phyloP scores from a whole-genome alignment of 495 filamentous ascomycete species.

The Penicillium cataractarum region DNA sequence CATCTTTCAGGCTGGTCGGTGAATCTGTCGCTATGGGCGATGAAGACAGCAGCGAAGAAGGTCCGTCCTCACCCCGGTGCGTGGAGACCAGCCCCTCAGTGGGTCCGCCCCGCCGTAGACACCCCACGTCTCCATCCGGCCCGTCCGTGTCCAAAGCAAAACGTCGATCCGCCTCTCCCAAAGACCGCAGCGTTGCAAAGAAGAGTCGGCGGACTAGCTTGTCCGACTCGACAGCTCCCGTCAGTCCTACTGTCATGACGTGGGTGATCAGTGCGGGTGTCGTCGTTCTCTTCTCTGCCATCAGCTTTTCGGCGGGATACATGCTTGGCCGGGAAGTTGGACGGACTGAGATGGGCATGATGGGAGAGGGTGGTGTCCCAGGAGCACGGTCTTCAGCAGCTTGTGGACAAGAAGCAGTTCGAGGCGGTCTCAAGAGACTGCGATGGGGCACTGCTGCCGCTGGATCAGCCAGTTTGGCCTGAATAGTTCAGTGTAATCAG shows the following conservation, averaged over 20 bases:
- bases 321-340: conserved; percentile 84
- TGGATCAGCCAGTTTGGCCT: conserved; percentile 43
- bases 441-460: conserved; percentile 47
- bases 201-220: conserved; percentile 55
- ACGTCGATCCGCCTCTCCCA: conserved; percentile 55
- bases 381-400: conserved; percentile 38
- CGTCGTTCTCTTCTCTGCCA: conserved; percentile 85
- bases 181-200: conserved; percentile 55
- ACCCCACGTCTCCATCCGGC: conserved; percentile 27
- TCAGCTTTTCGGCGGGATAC: conserved; percentile 93
- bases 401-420: conserved; percentile 50
- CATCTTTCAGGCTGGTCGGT: conserved; percentile 65
- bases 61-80: conserved; percentile 16
- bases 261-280: conserved; percentile 93
- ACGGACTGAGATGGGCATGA: conserved; percentile 59
- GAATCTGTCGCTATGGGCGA: conserved; percentile 71
- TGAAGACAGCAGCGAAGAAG: conserved; percentile 36
- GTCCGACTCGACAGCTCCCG: conserved; percentile 28
- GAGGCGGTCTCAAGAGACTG: conserved; percentile 46
- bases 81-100: conserved; percentile 29
- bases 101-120: conserved; percentile 23
- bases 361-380: conserved; percentile 36
- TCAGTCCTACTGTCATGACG: conserved; percentile 75
- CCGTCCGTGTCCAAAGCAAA: conserved; percentile 47
- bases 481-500: conserved; percentile 7